phyloP scores from a whole-genome alignment of 352 stramenopile species.

The Phytophthora aleatoria region DNA sequence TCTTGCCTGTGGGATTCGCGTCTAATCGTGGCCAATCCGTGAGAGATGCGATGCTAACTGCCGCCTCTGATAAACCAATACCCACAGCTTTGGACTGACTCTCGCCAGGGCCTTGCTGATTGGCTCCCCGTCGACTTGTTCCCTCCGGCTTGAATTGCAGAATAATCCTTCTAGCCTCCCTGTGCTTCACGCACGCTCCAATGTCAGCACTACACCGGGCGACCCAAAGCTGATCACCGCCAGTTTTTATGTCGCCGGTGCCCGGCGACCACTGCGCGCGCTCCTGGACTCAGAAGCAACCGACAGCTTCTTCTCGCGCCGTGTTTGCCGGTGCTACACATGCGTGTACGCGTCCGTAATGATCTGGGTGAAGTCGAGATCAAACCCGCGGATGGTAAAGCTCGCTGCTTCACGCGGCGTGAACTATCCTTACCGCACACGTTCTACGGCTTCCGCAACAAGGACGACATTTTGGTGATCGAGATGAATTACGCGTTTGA shows the following conservation, averaged over 20 bases:
- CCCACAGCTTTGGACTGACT: too few relatives aligned
- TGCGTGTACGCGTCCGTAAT: neutral
- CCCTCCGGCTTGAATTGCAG: too few relatives aligned
- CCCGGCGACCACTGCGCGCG: constrained; percentile 13
- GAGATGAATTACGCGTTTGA: constrained; percentile 34
- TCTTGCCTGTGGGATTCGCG: too few relatives aligned
- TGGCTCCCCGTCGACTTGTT: too few relatives aligned
- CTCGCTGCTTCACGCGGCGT: constrained; percentile 3
- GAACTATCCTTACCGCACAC: constrained; percentile 5
- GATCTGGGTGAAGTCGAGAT: constrained; percentile 5
- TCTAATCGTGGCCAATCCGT: too few relatives aligned
- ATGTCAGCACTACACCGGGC: constrained; percentile 12
- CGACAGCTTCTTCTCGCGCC: constrained; percentile 27
- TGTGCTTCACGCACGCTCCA: constrained; percentile 12
- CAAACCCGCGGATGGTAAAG: constrained; percentile 22
- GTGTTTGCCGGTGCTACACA: constrained; percentile 14
- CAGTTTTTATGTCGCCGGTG: constrained; percentile 1
- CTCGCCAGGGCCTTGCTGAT: too few relatives aligned
- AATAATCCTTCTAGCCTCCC: neutral
- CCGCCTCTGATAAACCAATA: too few relatives aligned
- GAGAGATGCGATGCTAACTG: too few relatives aligned
- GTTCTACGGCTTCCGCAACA: constrained; percentile 20
- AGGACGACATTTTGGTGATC: constrained; percentile 22
- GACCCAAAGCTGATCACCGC: constrained; percentile 18
- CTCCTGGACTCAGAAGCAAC: constrained; percentile 31